phyloP scores from a whole-genome alignment of 2,329 filamentous ascomycete genomes.

The Xylariaceae sp. region DNA sequence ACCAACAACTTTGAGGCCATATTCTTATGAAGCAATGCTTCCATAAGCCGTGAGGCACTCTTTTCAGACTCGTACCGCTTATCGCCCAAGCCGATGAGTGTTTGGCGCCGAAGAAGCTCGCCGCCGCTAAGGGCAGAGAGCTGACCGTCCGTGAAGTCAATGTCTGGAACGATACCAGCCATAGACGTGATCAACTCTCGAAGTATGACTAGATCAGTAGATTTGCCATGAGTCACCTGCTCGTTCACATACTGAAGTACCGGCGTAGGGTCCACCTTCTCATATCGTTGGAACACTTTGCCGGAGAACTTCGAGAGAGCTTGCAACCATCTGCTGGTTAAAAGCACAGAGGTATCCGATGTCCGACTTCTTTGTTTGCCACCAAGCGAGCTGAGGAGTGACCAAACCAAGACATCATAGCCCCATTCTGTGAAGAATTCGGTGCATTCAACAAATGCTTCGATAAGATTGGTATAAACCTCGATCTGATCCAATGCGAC shows the following conservation, averaged over 20 bases:
- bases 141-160: conserved; percentile 84
- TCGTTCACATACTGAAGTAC: conserved; percentile 85
- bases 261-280: conserved; percentile 74
- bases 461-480: conserved; percentile 89
- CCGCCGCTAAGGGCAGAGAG: conserved; percentile 85
- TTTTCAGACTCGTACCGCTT: conserved; percentile 69
- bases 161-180: conserved; percentile 84
- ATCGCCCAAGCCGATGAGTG: conserved; percentile 74
- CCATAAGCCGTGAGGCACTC: conserved; percentile 74
- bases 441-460: conserved; percentile 89
- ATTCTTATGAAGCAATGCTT: conserved; percentile 69
- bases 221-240: conserved; percentile 75
- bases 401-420: conserved; percentile 92
- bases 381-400: conserved; percentile 68
- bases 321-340: conserved; percentile 88
- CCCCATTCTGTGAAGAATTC: conserved; percentile 89
- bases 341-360: conserved; percentile 56
- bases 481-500: conserved; percentile 88
- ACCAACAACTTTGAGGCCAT: conserved; percentile 81
- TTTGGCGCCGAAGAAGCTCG: conserved; percentile 70
- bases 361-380: conserved; percentile 59
- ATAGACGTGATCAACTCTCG: conserved; percentile 87
- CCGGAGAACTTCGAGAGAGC: conserved; percentile 88
- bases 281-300: conserved; percentile 81
- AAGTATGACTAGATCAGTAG: conserved; percentile 84